A percentile compares a stretch with the other conserved stretches of the same genome.
phyloP scores from a whole-genome alignment of 176 grass and related monocot species.

The Oropetium thomaeum region DNA sequence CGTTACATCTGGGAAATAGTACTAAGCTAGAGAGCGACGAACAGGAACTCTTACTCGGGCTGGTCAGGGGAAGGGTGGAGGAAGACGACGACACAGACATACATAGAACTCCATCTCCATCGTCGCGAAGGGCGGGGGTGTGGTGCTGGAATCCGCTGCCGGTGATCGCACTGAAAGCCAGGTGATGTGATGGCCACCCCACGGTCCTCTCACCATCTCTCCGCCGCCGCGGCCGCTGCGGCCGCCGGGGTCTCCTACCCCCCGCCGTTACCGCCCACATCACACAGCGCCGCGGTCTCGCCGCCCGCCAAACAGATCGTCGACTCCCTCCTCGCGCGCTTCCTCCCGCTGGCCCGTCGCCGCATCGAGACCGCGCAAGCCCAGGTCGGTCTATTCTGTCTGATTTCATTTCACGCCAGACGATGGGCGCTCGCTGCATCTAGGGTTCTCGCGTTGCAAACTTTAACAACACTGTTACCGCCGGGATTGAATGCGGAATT shows the following conservation, averaged over 20 bases:
- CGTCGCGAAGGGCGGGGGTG: too few species aligned
- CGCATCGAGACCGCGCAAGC: slow-evolving; percentile 99
- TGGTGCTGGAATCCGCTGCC: background rate
- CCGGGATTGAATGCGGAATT: background rate
- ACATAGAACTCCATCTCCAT: too few species aligned
- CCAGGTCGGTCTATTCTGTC: slow-evolving; percentile 42
- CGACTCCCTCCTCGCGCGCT: slow-evolving; percentile 91
- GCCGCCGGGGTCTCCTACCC: slow-evolving; percentile 45
- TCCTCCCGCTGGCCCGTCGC: slow-evolving; percentile 92
- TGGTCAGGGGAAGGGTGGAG: background rate
- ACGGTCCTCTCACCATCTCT: slow-evolving; percentile 46
- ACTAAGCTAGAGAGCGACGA: too few species aligned
- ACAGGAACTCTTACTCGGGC: too few species aligned
- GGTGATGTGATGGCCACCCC: slow-evolving; percentile 50
- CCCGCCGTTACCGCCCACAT: slow-evolving; percentile 43
- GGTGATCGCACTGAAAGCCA: background rate
- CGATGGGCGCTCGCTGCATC: background rate
- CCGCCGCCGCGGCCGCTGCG: slow-evolving; percentile 28
- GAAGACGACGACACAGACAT: background rate
- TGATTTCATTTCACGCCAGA: background rate
- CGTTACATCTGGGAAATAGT: too few species aligned
- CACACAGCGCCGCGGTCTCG: slow-evolving; percentile 10
- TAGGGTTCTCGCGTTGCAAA: background rate
- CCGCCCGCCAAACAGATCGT: slow-evolving; percentile 92
- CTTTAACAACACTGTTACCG: background rate